Evolutionary conservation across 129 eudicot genomes (phyloP).

Genomic region (Oenanthe sinensis): DNA sequence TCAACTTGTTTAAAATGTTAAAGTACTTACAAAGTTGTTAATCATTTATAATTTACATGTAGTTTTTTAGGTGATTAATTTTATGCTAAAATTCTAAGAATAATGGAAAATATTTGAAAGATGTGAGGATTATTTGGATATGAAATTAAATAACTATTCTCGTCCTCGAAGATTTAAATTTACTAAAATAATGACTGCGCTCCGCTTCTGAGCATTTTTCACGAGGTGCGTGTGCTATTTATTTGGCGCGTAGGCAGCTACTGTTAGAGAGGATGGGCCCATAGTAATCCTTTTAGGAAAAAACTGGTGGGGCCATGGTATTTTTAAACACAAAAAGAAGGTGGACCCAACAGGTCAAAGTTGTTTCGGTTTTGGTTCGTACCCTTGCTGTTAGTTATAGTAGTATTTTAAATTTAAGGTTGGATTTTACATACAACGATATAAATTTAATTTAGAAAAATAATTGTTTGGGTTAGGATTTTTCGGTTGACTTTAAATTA

Average conservation of each 20-base stretch:
- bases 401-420: no score
- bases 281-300: not conserved
- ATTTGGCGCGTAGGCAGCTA: not conserved
- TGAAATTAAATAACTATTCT: no score
- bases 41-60: not conserved
- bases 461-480: no score
- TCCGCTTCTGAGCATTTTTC: not conserved
- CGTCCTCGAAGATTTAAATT: not conserved
- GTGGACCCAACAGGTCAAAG: not conserved
- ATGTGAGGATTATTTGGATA: no score
- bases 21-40: no score
- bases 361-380: not conserved
- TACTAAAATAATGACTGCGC: not conserved
- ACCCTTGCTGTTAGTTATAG: not conserved
- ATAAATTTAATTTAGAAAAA: no score
- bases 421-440: no score
- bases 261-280: not conserved
- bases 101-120: no score
- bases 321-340: not conserved
- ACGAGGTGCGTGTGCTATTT: not conserved
- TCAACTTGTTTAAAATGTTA: not conserved
- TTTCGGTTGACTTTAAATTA: no score
- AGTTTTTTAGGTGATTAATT: no score
- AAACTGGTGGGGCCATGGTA: not conserved
- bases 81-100: no score